These are phyloP conservation scores for Trypanosoma theileri DNA, from an alignment of 208 protist species.

Conservation along the genomic window DNA sequence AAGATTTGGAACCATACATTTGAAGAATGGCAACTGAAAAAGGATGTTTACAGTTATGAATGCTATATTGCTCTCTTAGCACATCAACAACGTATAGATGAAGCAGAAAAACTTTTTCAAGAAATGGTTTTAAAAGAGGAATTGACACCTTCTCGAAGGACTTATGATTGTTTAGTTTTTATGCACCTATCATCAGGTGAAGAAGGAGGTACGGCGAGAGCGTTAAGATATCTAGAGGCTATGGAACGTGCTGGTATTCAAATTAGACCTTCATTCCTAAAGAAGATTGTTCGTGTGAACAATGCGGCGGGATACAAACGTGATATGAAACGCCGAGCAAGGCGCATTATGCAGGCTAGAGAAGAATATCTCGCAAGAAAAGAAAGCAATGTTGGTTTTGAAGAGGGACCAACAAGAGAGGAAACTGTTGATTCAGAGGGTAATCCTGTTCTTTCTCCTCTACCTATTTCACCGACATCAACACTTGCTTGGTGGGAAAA, in stretches of 20 bases:
- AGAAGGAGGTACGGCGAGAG: constrained; percentile 84
- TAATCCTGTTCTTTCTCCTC: constrained; percentile 36
- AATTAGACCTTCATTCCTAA: constrained; percentile 74
- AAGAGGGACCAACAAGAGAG: constrained; percentile 10
- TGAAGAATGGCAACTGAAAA: constrained; percentile 78
- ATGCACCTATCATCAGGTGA: constrained; percentile 92
- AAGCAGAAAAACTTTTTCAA: constrained; percentile 88
- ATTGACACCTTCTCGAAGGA: constrained; percentile 69
- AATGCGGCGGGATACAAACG: constrained; percentile 87
- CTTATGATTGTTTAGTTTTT: constrained; percentile 89
- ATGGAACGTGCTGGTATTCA: constrained; percentile 78
- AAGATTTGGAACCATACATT: constrained; percentile 83
- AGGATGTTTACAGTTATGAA: constrained; percentile 87
- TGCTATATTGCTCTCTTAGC: constrained; percentile 88
- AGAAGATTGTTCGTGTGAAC: constrained; percentile 87
- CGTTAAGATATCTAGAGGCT: constrained; percentile 85
- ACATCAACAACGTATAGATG: constrained; percentile 86
- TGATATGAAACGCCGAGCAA: constrained; percentile 91
- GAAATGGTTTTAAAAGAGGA: constrained; percentile 82
- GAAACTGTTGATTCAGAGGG: constrained; percentile 24
- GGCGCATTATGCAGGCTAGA: constrained; percentile 89
- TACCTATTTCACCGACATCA: constrained; percentile 55
- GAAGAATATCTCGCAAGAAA: constrained; percentile 84
- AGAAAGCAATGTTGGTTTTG: constrained; percentile 49
- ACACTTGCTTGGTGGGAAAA: constrained; percentile 86